Evolutionary conservation across 306 rosid genomes (phyloP).

Genomic region (Prunus mongolica): DNA sequence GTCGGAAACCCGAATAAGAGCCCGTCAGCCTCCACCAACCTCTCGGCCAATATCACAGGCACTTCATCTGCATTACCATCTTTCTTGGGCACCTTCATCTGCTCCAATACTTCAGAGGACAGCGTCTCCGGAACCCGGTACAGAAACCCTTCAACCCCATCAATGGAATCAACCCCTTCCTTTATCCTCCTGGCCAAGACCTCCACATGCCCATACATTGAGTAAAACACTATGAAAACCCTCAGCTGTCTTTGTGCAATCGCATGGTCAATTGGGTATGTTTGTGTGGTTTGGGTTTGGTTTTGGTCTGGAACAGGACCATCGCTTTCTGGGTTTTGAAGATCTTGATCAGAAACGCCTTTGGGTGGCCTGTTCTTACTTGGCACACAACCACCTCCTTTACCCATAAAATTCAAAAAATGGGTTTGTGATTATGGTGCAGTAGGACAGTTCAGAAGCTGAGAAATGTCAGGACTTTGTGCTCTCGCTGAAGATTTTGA

Average conservation of each 20-base stretch:
- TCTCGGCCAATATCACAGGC: slow-evolving; percentile 51
- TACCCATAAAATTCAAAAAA: slow-evolving; percentile 47
- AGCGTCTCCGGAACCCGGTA: slow-evolving; percentile 66
- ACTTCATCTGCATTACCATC: slow-evolving; percentile 34
- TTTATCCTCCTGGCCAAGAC: slow-evolving; percentile 56
- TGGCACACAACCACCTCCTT: slow-evolving; percentile 70
- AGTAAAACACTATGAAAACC: slow-evolving; percentile 64
- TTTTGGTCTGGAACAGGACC: slow-evolving; percentile 27
- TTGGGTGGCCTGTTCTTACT: slow-evolving; percentile 51
- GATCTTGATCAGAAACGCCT: slow-evolving; percentile 23
- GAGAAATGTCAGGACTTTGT: neutral
- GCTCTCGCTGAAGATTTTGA: neutral
- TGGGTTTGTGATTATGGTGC: neutral
- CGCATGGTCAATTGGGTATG: slow-evolving; percentile 21
- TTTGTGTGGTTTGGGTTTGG: slow-evolving; percentile 13
- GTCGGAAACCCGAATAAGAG: slow-evolving; percentile 75
- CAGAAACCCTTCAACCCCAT: slow-evolving; percentile 68
- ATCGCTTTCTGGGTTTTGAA: slow-evolving; percentile 26
- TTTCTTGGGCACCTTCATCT: slow-evolving; percentile 64
- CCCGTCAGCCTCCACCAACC: slow-evolving; percentile 70
- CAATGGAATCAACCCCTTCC: slow-evolving; percentile 60
- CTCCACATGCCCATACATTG: slow-evolving; percentile 78
- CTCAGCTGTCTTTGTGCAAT: slow-evolving; percentile 30
- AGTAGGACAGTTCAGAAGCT: neutral
- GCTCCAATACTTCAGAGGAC: slow-evolving; percentile 41